Conservation (phyloP, 2,329 filamentous ascomycete species). For the Calonectria pteridis region DNA sequence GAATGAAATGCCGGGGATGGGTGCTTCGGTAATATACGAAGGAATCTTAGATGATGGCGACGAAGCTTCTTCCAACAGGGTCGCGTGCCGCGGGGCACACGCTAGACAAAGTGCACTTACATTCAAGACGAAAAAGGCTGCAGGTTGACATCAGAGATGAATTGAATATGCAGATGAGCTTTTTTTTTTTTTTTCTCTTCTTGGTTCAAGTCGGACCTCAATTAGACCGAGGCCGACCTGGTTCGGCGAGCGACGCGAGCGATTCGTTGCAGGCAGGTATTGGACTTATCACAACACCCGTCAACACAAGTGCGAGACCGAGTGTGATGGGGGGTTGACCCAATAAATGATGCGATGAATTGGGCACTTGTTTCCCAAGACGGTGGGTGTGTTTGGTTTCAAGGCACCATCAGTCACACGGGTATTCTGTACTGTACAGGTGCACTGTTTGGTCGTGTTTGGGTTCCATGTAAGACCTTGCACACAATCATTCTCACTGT, state of each 20-base stretch:
- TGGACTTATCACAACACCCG: neutral
- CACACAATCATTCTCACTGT: neutral
- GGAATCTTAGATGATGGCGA: neutral
- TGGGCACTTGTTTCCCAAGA: neutral
- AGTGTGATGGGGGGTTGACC: neutral
- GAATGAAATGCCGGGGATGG: neutral
- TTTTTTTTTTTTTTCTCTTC: neutral
- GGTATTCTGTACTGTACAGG: neutral
- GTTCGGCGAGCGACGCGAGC: neutral
- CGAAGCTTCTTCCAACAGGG: neutral
- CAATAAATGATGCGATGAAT: neutral
- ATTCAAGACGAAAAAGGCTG: neutral
- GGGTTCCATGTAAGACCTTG: neutral
- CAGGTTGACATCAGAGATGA: neutral
- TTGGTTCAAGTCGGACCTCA: slow-evolving; percentile 33
- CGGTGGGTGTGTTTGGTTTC: neutral
- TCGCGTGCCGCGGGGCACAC: neutral
- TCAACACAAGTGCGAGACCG: neutral
- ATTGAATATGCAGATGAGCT: neutral
- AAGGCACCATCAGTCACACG: neutral
- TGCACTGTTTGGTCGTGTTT: neutral
- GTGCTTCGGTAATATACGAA: neutral
- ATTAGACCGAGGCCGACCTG: slow-evolving; percentile 32
- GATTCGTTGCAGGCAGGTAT: neutral
- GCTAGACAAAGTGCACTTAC: neutral